phyloP scores from a whole-genome alignment of 2,329 filamentous ascomycete species.

The Clarireedia homoeocarpa region DNA sequence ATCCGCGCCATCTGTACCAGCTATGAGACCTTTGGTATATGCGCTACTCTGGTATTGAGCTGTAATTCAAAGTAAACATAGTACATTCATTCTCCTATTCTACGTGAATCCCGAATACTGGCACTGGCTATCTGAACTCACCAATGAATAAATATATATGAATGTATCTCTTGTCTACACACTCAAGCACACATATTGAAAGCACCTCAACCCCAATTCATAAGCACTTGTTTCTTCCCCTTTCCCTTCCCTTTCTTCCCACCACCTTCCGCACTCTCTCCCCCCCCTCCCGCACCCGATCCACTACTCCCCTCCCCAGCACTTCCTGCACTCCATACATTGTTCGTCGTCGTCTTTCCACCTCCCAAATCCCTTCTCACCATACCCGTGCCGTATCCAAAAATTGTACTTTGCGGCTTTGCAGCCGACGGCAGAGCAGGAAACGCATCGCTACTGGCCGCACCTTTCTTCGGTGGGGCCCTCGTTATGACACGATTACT shows the following conservation, averaged over 20 bases:
- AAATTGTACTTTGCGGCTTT: slow-evolving; percentile 56
- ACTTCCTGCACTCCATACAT: slow-evolving; percentile 21
- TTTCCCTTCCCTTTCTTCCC: slow-evolving; percentile 45
- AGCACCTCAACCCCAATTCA: slow-evolving; percentile 5
- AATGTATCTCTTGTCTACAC: too few relatives aligned
- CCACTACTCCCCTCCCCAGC: slow-evolving; percentile 17
- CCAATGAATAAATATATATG: too few relatives aligned
- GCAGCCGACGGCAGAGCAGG: slow-evolving; percentile 74
- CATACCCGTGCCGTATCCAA: slow-evolving; percentile 49
- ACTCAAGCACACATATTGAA: too few relatives aligned
- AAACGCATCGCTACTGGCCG: slow-evolving; percentile 52
- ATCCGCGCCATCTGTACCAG: too few relatives aligned
- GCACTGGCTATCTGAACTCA: too few relatives aligned
- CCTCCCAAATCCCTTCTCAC: slow-evolving; percentile 44
- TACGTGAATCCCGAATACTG: too few relatives aligned
- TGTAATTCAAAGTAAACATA: too few relatives aligned
- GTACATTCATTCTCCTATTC: too few relatives aligned
- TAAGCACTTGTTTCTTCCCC: slow-evolving; percentile 53
- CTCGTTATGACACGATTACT: slow-evolving; percentile 12
- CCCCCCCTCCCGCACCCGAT: slow-evolving; percentile 13
- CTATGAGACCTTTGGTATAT: too few relatives aligned
- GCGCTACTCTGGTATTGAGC: too few relatives aligned
- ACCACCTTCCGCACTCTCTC: slow-evolving; percentile 8
- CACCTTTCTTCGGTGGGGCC: neutral
- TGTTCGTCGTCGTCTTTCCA: slow-evolving; percentile 20